These are phyloP conservation scores for Lithospermum erythrorhizon DNA, from an alignment of 257 asterid genomes.

Conservation along the genomic window DNA sequence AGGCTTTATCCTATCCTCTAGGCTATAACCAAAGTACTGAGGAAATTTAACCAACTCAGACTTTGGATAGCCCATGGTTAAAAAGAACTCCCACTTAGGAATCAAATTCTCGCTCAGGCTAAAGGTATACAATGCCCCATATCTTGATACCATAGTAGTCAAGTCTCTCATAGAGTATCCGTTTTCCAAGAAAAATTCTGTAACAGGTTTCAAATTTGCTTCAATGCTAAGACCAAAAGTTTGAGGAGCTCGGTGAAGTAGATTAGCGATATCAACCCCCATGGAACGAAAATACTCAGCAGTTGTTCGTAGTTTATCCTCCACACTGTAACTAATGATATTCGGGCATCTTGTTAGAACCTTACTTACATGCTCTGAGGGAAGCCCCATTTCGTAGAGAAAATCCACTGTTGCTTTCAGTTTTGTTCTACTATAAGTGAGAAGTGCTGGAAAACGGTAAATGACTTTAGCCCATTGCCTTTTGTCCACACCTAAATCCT, in stretches of 20 bases:
- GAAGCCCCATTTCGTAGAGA: constrained; percentile 79
- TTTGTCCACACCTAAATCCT: constrained; percentile 75
- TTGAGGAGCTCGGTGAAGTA: constrained; percentile 74
- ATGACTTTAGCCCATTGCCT: constrained; percentile 89
- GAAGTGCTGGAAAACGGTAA: constrained; percentile 83
- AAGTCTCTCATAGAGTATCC: constrained; percentile 55
- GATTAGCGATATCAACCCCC: constrained; percentile 55
- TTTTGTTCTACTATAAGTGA: constrained; percentile 76
- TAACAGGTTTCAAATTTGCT: constrained; percentile 68
- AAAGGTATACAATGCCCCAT: constrained; percentile 73
- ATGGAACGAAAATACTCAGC: constrained; percentile 63
- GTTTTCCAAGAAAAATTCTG: constrained; percentile 56
- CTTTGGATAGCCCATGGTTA: constrained; percentile 58
- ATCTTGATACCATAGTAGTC: constrained; percentile 60
- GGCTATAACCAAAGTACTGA: constrained; percentile 83
- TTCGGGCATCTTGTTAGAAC: constrained; percentile 74
- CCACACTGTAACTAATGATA: constrained; percentile 80
- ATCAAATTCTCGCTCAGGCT: constrained; percentile 56
- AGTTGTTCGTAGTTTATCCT: constrained; percentile 73
- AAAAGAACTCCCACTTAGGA: constrained; percentile 77
- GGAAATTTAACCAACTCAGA: constrained; percentile 76
- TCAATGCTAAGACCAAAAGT: constrained; percentile 90
- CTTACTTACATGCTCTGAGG: constrained; percentile 71
- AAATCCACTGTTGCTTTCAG: constrained; percentile 63
- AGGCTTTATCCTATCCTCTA: constrained; percentile 74